These are phyloP conservation scores for Calocybe gambosa DNA, from an alignment of 1,284 basidiomycete genomes.

Conservation along the genomic window DNA sequence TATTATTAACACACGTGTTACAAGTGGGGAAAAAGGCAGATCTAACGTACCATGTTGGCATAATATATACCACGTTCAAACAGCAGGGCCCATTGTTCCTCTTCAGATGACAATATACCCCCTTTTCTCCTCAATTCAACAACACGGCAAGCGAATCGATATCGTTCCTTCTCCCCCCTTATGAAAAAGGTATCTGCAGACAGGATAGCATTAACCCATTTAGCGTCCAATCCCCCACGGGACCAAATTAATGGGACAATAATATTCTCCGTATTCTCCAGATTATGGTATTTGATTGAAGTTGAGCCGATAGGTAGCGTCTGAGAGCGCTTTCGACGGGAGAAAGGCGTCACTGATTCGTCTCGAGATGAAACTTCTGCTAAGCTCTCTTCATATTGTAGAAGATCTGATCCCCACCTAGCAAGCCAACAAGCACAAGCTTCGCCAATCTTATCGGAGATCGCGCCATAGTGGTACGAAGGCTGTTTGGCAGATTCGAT, in stretches of 20 bases:
- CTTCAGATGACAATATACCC: conserved; percentile 49
- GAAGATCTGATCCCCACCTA: conserved; percentile 79
- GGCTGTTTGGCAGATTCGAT: conserved; percentile 15
- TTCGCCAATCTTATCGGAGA: conserved; percentile 89
- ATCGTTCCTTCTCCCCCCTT: conserved; percentile 73
- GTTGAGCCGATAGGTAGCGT: conserved; percentile 17
- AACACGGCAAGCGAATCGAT: conserved; percentile 70
- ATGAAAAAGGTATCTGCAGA: conserved; percentile 82
- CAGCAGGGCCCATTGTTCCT: conserved; percentile 61
- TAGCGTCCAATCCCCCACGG: conserved; percentile 61
- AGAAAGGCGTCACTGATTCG: conserved; percentile 5
- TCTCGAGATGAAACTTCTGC: conserved; percentile 9
- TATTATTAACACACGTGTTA: conserved; percentile 10
- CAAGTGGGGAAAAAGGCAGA: neutral
- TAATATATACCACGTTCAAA: conserved; percentile 85
- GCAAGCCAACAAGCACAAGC: conserved; percentile 85
- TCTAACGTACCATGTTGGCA: conserved; percentile 70
- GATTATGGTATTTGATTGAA: neutral
- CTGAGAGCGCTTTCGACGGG: conserved; percentile 20
- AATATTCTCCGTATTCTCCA: conserved; percentile 4
- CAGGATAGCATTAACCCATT: conserved; percentile 72
- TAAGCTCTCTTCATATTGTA: conserved; percentile 55
- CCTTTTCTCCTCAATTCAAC: conserved; percentile 61
- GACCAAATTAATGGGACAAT: conserved; percentile 55
- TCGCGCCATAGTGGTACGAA: conserved; percentile 69